phyloP scores from a whole-genome alignment of 768 basidiomycete species.

The Gloeopeniophorella convolvens region DNA sequence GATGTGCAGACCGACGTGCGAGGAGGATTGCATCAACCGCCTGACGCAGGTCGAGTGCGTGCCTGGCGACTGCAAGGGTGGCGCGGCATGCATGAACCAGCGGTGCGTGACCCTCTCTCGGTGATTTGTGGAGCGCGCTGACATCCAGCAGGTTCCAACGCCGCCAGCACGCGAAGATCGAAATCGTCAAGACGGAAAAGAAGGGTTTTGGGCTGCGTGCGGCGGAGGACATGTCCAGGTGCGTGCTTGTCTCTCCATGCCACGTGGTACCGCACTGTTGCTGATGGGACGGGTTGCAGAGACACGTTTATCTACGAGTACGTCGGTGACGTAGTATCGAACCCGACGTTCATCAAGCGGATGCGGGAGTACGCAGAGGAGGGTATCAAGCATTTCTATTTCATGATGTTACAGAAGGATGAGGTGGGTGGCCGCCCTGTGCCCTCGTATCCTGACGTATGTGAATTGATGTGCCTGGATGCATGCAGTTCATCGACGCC shows the following conservation, averaged over 20 bases:
- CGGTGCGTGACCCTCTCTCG: conserved; percentile 45
- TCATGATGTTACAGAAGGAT: conserved; percentile 99
- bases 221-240: conserved; percentile 59
- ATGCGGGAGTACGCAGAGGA: conserved; percentile 92
- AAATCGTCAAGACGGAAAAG: conserved; percentile 89
- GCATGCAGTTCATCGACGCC: conserved; percentile 90
- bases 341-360: conserved; percentile 80
- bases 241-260: conserved; percentile 25
- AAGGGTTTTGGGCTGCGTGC: conserved; percentile 94
- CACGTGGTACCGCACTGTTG: neutral
- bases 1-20: conserved; percentile 57
- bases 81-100: conserved; percentile 82
- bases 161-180: conserved; percentile 76
- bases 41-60: conserved; percentile 96
- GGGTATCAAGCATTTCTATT: conserved; percentile 95
- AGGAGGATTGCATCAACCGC: conserved; percentile 93
- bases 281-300: conserved; percentile 35
- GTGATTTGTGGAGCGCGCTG: conserved; percentile 6
- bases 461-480: neutral
- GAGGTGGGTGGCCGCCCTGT: conserved; percentile 50
- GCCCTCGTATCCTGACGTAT: neutral
- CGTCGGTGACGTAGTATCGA: conserved; percentile 91
- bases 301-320: conserved; percentile 96
- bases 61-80: conserved; percentile 82
- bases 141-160: conserved; percentile 66